Conservation (phyloP, 768 basidiomycete genomes). For the Sporobolomyces roseus region DNA sequence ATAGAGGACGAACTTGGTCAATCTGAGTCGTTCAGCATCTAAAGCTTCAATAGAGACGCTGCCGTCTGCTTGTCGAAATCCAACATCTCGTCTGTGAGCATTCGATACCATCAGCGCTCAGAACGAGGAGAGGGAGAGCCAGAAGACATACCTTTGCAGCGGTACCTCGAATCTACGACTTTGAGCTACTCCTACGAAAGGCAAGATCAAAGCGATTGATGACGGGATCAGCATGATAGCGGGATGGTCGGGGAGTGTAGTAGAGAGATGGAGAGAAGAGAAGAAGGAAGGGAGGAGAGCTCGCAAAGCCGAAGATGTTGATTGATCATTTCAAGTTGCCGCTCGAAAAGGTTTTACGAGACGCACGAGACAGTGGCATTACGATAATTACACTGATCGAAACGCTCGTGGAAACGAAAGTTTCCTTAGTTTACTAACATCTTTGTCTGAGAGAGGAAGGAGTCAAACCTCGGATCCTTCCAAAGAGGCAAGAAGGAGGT, state of each 20-base stretch:
- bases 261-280: background rate
- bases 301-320: conserved; percentile 13
- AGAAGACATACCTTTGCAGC: background rate
- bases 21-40: background rate
- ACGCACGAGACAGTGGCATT: too few relatives aligned
- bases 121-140: background rate
- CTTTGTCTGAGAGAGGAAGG: too few relatives aligned
- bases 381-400: too few relatives aligned
- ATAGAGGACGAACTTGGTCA: background rate
- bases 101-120: background rate
- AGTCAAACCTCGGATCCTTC: too few relatives aligned
- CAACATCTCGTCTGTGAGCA: background rate
- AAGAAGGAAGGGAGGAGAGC: background rate
- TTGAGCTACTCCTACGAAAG: background rate
- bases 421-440: too few relatives aligned
- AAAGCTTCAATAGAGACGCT: conserved; percentile 4
- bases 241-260: too few relatives aligned
- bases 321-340: background rate
- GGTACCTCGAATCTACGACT: conserved; percentile 2
- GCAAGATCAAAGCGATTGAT: background rate
- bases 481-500: too few relatives aligned
- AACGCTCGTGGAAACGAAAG: too few relatives aligned
- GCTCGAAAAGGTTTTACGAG: too few relatives aligned
- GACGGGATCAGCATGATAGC: background rate
- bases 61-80: background rate